Evolutionary conservation across 176 grass and related monocot species (phyloP).

Genomic region (Puya raimondii): DNA sequence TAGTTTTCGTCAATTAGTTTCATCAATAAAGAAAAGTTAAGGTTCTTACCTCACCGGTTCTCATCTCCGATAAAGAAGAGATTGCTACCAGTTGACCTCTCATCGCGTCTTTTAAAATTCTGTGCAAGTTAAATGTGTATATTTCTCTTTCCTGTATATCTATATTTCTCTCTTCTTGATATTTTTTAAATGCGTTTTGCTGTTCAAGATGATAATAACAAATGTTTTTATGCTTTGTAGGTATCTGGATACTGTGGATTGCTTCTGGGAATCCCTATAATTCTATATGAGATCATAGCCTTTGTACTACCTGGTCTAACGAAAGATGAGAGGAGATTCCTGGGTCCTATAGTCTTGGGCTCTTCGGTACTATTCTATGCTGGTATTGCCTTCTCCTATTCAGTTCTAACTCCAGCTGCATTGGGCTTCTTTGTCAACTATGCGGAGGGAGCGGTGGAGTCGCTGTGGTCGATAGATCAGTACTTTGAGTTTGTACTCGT

Average conservation of each 20-base stretch:
- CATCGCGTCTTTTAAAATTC: too few relatives aligned
- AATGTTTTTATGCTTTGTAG: conserved; percentile 35
- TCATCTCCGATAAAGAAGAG: too few relatives aligned
- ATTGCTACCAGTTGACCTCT: too few relatives aligned
- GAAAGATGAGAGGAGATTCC: conserved; percentile 72
- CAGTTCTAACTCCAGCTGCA: conserved; percentile 74
- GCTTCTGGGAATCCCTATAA: conserved; percentile 80
- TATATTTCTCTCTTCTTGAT: too few relatives aligned
- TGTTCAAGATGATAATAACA: not conserved
- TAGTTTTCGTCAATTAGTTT: not conserved
- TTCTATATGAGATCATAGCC: conserved; percentile 95
- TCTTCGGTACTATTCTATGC: conserved; percentile 93
- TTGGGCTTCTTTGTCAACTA: conserved; percentile 97
- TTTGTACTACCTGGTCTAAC: conserved; percentile 92
- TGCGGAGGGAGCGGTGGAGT: conserved; percentile 94
- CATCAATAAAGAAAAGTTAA: not conserved
- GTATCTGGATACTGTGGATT: conserved; percentile 97
- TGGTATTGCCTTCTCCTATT: conserved; percentile 87
- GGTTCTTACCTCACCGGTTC: too few relatives aligned
- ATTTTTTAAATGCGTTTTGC: too few relatives aligned
- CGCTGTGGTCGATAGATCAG: conserved; percentile 91
- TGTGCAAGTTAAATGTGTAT: too few relatives aligned
- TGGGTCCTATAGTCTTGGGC: conserved; percentile 90
- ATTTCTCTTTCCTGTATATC: too few relatives aligned
- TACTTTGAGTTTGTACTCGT: conserved; percentile 95